These are phyloP conservation scores for Chaetoscypha palmicola DNA, from an alignment of 2,329 filamentous ascomycete genomes.

Conservation along the genomic window DNA sequence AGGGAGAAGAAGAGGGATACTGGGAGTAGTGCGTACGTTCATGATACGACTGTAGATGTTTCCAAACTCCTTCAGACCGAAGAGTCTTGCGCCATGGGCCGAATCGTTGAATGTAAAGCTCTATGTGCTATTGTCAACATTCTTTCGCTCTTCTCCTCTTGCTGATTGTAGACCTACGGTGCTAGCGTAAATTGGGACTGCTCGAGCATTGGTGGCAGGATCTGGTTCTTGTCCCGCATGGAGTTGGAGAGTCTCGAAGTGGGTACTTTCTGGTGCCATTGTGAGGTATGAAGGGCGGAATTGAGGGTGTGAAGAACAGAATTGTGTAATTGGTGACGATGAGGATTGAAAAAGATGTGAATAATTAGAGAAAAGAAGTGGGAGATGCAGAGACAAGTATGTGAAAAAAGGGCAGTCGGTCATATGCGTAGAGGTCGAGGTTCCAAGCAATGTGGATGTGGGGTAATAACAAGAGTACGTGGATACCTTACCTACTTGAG, in stretches of 20 bases:
- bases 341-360: no score
- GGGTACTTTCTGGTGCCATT: constrained; percentile 38
- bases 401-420: no score
- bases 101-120: constrained; percentile 94
- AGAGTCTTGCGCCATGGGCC: constrained; percentile 87
- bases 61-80: constrained; percentile 87
- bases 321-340: no score
- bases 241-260: constrained; percentile 80
- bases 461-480: constrained; percentile 3
- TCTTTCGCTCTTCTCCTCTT: background rate
- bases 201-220: constrained; percentile 73
- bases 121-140: constrained; percentile 34
- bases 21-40: constrained; percentile 53
- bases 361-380: background rate
- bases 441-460: constrained; percentile 2
- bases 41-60: constrained; percentile 97
- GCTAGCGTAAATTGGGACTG: constrained; percentile 92
- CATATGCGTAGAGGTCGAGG: no score
- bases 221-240: constrained; percentile 83
- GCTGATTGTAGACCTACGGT: constrained; percentile 42
- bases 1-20: background rate
- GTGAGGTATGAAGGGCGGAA: constrained; percentile 4
- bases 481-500: no score
- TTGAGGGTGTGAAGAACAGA: no score
- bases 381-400: background rate